Evolutionary conservation across 768 basidiomycete genomes (phyloP).

Genomic region (Lentinula sp.): DNA sequence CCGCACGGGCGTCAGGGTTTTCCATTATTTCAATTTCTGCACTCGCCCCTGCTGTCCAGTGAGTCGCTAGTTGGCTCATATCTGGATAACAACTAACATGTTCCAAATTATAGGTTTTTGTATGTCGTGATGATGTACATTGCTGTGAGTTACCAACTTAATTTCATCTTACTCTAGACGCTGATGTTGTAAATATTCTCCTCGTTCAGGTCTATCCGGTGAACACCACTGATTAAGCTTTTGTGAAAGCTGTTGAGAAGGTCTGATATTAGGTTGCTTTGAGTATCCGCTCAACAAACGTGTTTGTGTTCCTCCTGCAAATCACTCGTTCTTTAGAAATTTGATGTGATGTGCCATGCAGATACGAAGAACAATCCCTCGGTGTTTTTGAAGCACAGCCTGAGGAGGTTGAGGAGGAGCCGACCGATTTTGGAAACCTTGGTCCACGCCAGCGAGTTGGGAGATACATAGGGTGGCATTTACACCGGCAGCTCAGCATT

Average conservation of each 20-base stretch:
- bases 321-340: not conserved
- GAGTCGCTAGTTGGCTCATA: constrained; percentile 14
- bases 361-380: constrained; percentile 68
- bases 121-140: constrained; percentile 81
- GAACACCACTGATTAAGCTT: constrained; percentile 5
- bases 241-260: not conserved
- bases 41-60: constrained; percentile 69
- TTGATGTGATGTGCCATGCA: constrained; percentile 10
- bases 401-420: constrained; percentile 45
- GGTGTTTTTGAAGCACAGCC: constrained; percentile 55
- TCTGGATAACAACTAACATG: not conserved
- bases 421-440: constrained; percentile 28
- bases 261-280: constrained; percentile 37
- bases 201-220: constrained; percentile 35
- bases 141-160: constrained; percentile 29
- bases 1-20: constrained; percentile 48
- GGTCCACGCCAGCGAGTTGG: constrained; percentile 37
- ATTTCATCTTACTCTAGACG: constrained; percentile 5
- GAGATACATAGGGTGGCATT: constrained; percentile 45
- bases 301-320: constrained; percentile 26
- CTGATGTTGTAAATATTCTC: not conserved
- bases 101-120: constrained; percentile 39
- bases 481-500: constrained; percentile 55
- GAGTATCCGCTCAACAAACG: constrained; percentile 63
- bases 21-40: constrained; percentile 38